Evolutionary conservation across 768 basidiomycete genomes (phyloP).

Genomic region (Mycena kentingensis): DNA sequence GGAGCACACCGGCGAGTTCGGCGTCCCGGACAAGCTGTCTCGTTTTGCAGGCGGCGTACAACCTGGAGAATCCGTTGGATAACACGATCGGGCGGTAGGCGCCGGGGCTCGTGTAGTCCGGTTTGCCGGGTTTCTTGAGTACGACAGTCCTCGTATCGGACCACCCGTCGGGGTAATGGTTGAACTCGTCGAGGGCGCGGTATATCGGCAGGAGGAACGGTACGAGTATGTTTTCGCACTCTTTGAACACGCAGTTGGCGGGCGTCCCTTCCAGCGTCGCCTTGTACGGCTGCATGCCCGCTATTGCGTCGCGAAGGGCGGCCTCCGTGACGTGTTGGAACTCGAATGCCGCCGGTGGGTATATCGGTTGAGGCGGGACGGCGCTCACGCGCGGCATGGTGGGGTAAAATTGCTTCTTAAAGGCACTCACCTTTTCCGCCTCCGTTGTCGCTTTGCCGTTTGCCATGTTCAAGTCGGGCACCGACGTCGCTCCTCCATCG

Average conservation of each 20-base stretch:
- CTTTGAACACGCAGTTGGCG: constrained; percentile 26
- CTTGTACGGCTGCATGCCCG: constrained; percentile 28
- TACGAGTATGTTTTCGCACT: constrained; percentile 10
- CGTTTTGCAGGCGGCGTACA: constrained; percentile 12
- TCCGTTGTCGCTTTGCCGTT: constrained; percentile 40
- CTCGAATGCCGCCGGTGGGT: not conserved
- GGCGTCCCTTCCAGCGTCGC: constrained; percentile 27
- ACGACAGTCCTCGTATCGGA: constrained; percentile 30
- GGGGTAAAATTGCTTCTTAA: not conserved
- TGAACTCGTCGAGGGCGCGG: constrained; percentile 31
- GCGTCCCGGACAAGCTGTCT: constrained; percentile 16
- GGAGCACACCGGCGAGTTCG: constrained; percentile 27
- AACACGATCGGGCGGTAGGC: constrained; percentile 37
- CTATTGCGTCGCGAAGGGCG: constrained; percentile 13
- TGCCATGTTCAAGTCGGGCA: constrained; percentile 67
- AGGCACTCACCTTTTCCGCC: not conserved
- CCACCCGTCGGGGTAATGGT: constrained; percentile 33
- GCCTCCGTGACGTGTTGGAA: not conserved
- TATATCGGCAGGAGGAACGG: constrained; percentile 23
- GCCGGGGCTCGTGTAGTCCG: constrained; percentile 34
- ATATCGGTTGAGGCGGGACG: not conserved
- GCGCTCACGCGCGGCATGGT: not conserved
- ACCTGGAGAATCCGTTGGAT: constrained; percentile 16
- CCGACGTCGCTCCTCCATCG: constrained; percentile 29
- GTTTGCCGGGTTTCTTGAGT: constrained; percentile 38